Conservation (phyloP, 2,329 filamentous ascomycete genomes). For the Curvularia sp. region DNA sequence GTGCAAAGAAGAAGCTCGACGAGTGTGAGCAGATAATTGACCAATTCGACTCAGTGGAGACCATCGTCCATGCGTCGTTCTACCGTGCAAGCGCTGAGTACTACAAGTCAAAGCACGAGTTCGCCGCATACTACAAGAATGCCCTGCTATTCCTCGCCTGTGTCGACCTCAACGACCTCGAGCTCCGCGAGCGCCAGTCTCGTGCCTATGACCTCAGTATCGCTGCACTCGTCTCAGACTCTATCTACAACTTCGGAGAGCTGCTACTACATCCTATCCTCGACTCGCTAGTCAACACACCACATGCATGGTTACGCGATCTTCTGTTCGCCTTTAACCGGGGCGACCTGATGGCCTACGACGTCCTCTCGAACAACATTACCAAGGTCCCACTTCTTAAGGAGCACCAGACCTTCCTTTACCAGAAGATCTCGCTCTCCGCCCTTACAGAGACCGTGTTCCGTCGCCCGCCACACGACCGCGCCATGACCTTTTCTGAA, state of each 20-base stretch:
- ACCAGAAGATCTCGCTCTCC: slow-evolving; percentile 97
- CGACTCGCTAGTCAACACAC: slow-evolving; percentile 76
- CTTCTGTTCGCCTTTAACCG: slow-evolving; percentile 98
- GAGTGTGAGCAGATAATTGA: slow-evolving; percentile 88
- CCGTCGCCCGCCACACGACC: slow-evolving; percentile 91
- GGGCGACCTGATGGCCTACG: slow-evolving; percentile 87
- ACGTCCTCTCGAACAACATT: slow-evolving; percentile 81
- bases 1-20: slow-evolving; percentile 85
- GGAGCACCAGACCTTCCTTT: slow-evolving; percentile 81
- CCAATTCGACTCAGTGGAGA: slow-evolving; percentile 92
- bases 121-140: slow-evolving; percentile 96
- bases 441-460: slow-evolving; percentile 96
- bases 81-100: slow-evolving; percentile 95
- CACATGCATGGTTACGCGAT: slow-evolving; percentile 87
- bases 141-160: slow-evolving; percentile 97
- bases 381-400: slow-evolving; percentile 79
- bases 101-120: slow-evolving; percentile 91
- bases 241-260: slow-evolving; percentile 99
- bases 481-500: slow-evolving; percentile 87
- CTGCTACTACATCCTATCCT: slow-evolving; percentile 97
- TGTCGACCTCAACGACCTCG: slow-evolving; percentile 80
- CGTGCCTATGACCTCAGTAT: slow-evolving; percentile 93
- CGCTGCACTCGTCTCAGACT: slow-evolving; percentile 89
- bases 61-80: slow-evolving; percentile 92
- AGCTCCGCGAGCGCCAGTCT: slow-evolving; percentile 75